Percentiles rank a stretch among this genome's conserved stretches.
Conservation (phyloP, 2,329 filamentous ascomycete species). For the Microsporum ferrugineum region DNA sequence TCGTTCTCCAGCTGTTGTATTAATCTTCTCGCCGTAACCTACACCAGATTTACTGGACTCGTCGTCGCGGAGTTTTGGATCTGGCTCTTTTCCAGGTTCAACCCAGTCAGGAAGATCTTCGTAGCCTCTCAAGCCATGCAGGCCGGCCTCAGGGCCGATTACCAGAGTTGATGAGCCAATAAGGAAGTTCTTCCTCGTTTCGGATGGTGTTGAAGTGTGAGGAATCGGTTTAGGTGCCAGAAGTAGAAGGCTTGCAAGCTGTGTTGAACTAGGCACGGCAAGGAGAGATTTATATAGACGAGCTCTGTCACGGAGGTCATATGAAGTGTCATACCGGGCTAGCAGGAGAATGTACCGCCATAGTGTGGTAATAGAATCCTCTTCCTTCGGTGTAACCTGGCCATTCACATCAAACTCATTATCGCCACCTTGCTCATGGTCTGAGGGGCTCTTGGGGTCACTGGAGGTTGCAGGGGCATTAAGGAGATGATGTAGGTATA, state of each 20-base stretch:
- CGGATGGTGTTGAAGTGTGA: constrained; percentile 78
- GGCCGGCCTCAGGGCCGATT: constrained; percentile 61
- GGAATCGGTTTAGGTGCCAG: constrained; percentile 91
- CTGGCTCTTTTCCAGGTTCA: constrained; percentile 63
- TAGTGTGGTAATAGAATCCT: constrained; percentile 59
- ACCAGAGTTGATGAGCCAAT: constrained; percentile 80
- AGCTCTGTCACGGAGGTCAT: constrained; percentile 83
- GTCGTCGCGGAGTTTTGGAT: constrained; percentile 58
- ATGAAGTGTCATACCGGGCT: constrained; percentile 85
- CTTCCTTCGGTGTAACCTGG: constrained; percentile 18
- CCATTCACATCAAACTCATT: constrained; percentile 1
- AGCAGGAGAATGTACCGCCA: constrained; percentile 80
- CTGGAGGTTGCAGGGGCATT: constrained; percentile 11
- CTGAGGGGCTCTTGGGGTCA: neutral
- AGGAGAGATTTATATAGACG: constrained; percentile 80
- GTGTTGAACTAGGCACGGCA: constrained; percentile 58
- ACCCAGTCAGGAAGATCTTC: constrained; percentile 77
- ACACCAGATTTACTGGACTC: constrained; percentile 31
- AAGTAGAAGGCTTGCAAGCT: constrained; percentile 80
- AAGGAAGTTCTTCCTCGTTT: constrained; percentile 63
- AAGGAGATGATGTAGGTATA: constrained; percentile 76
- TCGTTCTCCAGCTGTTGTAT: constrained; percentile 36
- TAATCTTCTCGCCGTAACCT: constrained; percentile 34
- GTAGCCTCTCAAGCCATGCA: constrained; percentile 68
- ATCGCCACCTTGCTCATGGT: constrained; percentile 11